Evolutionary conservation across 148 eudicot genomes (phyloP).

Genomic region (Amaranthus hypochondriacus): DNA sequence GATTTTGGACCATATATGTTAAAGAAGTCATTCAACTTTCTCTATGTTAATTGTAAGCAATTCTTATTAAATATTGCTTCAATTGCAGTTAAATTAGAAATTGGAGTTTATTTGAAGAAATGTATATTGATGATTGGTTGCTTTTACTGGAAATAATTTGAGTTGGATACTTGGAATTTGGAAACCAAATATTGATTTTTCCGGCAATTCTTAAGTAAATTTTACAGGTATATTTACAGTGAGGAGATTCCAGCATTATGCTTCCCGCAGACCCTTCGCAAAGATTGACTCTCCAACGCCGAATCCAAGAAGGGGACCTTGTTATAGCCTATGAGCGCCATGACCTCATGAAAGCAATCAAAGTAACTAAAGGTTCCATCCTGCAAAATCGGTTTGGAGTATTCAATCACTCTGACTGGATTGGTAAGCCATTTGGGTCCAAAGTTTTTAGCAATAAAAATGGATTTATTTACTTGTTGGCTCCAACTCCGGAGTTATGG

Average conservation of each 20-base stretch:
- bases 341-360: constrained; percentile 74
- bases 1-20: too few relatives aligned
- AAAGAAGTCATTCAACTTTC: too few relatives aligned
- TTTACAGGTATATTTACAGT: background rate
- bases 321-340: constrained; percentile 79
- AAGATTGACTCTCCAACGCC: constrained; percentile 45
- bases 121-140: background rate
- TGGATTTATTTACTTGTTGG: constrained; percentile 77
- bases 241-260: constrained; percentile 23
- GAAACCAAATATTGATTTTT: too few relatives aligned
- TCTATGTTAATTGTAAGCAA: too few relatives aligned
- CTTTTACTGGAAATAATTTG: background rate
- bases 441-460: constrained; percentile 76
- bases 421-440: constrained; percentile 80
- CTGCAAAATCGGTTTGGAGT: constrained; percentile 81
- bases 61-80: too few relatives aligned
- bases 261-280: constrained; percentile 46
- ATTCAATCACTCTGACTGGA: constrained; percentile 76
- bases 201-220: background rate
- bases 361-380: constrained; percentile 42
- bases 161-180: background rate
- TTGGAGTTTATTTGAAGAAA: background rate
- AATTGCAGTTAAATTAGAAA: too few relatives aligned
- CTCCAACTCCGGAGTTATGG: constrained; percentile 97
- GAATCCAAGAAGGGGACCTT: constrained; percentile 62